A percentile compares a stretch with the other conserved stretches of the same genome.
phyloP scores from a whole-genome alignment of 2,329 filamentous ascomycete genomes.

The Chrysosporium keratinophilum region DNA sequence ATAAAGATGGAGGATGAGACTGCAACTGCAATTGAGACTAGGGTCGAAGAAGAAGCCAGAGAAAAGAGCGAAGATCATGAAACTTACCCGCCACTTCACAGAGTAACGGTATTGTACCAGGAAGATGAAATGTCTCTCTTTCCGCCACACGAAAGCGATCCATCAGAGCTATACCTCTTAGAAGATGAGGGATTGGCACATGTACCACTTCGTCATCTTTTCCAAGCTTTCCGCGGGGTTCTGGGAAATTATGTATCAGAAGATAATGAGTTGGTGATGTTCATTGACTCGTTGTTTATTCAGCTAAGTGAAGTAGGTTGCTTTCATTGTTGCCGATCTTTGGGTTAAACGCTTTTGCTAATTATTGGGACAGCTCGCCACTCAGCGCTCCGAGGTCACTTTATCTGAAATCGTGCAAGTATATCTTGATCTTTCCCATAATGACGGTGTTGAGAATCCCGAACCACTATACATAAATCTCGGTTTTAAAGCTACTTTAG shows the following conservation, averaged over 20 bases:
- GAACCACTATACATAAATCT: slow-evolving; percentile 51
- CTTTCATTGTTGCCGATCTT: background rate
- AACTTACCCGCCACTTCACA: slow-evolving; percentile 26
- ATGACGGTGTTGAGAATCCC: slow-evolving; percentile 46
- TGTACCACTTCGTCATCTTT: slow-evolving; percentile 45
- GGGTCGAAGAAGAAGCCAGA: slow-evolving; percentile 4
- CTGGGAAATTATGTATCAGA: slow-evolving; percentile 46
- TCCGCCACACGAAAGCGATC: slow-evolving; percentile 44
- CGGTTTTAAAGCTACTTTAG: slow-evolving; percentile 44
- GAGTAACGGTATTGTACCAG: slow-evolving; percentile 47
- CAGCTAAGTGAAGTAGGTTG: slow-evolving; percentile 49
- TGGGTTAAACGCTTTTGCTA: slow-evolving; percentile 17
- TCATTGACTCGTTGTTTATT: slow-evolving; percentile 46
- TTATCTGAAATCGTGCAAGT: slow-evolving; percentile 50
- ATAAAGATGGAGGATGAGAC: background rate
- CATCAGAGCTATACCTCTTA: slow-evolving; percentile 47
- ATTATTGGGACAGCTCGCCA: slow-evolving; percentile 39
- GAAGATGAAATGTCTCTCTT: slow-evolving; percentile 49
- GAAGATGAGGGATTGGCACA: slow-evolving; percentile 46
- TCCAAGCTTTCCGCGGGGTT: slow-evolving; percentile 46
- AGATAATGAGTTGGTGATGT: slow-evolving; percentile 48
- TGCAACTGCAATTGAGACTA: background rate
- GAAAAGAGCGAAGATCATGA: slow-evolving; percentile 13
- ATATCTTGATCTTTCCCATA: slow-evolving; percentile 48
- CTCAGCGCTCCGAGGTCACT: slow-evolving; percentile 40